Percentiles rank a stretch among this genome's conserved stretches.
These are phyloP conservation scores for Odontarrhena argentea DNA, from an alignment of 345 rosid species.

Conservation along the genomic window DNA sequence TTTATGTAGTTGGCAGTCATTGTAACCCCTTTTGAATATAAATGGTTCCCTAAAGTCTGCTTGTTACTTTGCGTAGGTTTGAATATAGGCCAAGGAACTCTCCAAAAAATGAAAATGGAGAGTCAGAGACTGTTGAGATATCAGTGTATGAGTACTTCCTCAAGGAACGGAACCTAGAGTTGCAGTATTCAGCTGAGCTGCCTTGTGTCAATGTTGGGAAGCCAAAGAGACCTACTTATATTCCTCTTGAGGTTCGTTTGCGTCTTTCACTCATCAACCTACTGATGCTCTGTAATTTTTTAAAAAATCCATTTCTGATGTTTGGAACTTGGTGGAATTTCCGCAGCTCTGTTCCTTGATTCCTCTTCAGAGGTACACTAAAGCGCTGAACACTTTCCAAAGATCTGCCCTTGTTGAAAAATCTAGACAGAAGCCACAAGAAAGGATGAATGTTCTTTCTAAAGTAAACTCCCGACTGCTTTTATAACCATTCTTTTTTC, in stretches of 20 bases:
- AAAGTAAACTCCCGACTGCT: slow-evolving; percentile 49
- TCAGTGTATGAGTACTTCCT: slow-evolving; percentile 82
- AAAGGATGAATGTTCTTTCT: slow-evolving; percentile 72
- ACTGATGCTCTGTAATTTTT: background rate
- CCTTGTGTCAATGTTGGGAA: slow-evolving; percentile 85
- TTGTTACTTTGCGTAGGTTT: slow-evolving; percentile 54
- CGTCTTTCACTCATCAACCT: background rate
- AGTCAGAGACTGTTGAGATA: slow-evolving; percentile 49
- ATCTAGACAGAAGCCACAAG: slow-evolving; percentile 96
- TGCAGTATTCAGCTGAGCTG: slow-evolving; percentile 55
- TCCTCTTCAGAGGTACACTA: slow-evolving; percentile 93
- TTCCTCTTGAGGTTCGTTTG: slow-evolving; percentile 60
- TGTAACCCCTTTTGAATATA: slow-evolving; percentile 11
- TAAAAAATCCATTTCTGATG: background rate
- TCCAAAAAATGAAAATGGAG: slow-evolving; percentile 51
- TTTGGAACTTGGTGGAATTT: slow-evolving; percentile 12
- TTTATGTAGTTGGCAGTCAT: background rate
- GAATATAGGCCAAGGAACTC: slow-evolving; percentile 49
- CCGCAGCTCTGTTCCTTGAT: slow-evolving; percentile 73
- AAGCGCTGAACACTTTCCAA: slow-evolving; percentile 65
- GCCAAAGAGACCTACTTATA: slow-evolving; percentile 67
- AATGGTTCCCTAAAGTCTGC: slow-evolving; percentile 4
- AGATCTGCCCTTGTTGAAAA: slow-evolving; percentile 88
- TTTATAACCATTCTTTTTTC: background rate
- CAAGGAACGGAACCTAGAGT: slow-evolving; percentile 51